Percentiles rank a stretch among this genome's conserved stretches.
These are phyloP conservation scores for Schizonepeta tenuifolia DNA, from an alignment of 257 asterid species.

Conservation along the genomic window DNA sequence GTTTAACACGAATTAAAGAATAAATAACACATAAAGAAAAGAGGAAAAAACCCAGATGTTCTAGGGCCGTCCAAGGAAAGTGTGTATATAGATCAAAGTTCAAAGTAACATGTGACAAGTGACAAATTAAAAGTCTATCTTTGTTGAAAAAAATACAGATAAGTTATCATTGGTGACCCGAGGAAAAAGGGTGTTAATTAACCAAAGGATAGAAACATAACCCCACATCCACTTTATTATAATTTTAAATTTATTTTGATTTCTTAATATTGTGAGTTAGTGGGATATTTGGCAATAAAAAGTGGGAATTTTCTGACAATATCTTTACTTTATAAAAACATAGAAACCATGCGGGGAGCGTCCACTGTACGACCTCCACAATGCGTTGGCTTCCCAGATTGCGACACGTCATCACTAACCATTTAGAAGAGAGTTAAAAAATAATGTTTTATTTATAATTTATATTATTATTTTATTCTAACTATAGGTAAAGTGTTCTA, in stretches of 20 bases:
- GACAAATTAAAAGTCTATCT: conserved; percentile 24
- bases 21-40: too few species aligned
- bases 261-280: conserved; percentile 7
- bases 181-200: too few species aligned
- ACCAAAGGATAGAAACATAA: background rate
- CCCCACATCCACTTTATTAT: conserved; percentile 15
- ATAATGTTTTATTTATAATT: too few species aligned
- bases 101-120: conserved; percentile 36
- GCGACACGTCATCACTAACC: too few species aligned
- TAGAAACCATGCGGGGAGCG: conserved; percentile 32
- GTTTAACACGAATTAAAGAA: background rate
- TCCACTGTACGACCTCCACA: too few species aligned
- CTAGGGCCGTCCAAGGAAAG: too few species aligned
- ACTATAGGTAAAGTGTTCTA: too few species aligned
- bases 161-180: conserved; percentile 21
- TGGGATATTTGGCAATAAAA: conserved; percentile 31
- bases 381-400: too few species aligned
- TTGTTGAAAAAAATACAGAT: conserved; percentile 27
- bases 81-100: too few species aligned
- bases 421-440: too few species aligned
- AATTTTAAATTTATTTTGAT: background rate
- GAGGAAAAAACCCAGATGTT: background rate
- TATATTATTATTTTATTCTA: too few species aligned
- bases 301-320: conserved; percentile 32
- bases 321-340: conserved; percentile 8